Evolutionary conservation across 306 rosid species (phyloP).

Genomic region (Parietaria judaica): DNA sequence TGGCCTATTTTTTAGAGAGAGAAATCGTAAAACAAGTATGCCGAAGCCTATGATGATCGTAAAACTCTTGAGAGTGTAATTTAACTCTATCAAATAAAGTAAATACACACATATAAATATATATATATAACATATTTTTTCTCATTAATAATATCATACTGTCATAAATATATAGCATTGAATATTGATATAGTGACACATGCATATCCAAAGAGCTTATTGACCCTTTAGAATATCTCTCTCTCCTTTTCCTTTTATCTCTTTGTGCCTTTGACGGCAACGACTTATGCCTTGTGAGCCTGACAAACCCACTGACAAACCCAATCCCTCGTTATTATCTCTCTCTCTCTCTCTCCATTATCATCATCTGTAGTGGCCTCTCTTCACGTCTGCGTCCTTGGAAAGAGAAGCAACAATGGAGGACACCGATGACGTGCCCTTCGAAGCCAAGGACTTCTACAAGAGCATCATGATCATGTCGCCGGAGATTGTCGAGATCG

Average conservation of each 20-base stretch:
- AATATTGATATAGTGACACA: not conserved
- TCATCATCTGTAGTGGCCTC: not conserved
- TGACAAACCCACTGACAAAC: constrained; percentile 21
- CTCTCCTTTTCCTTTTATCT: not conserved
- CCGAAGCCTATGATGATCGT: too few relatives aligned
- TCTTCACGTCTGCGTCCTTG: constrained; percentile 10
- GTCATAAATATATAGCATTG: not conserved
- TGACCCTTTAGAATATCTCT: constrained; percentile 36
- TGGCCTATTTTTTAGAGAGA: too few relatives aligned
- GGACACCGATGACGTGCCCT: constrained; percentile 21
- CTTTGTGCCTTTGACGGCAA: constrained; percentile 43
- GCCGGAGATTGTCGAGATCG: constrained; percentile 12
- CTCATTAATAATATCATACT: not conserved
- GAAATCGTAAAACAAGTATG: too few relatives aligned
- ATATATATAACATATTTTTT: too few relatives aligned
- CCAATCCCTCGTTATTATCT: constrained; percentile 26
- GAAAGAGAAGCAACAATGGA: constrained; percentile 32
- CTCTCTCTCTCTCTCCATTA: not conserved
- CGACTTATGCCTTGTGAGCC: constrained; percentile 26
- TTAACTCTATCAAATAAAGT: too few relatives aligned
- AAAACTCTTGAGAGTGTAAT: too few relatives aligned
- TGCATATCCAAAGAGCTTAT: constrained; percentile 12
- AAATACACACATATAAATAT: too few relatives aligned
- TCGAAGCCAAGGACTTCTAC: constrained; percentile 27
- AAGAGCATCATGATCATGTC: constrained; percentile 22